These are phyloP conservation scores for Plantago ovata DNA, from an alignment of 257 asterid species.

Conservation along the genomic window DNA sequence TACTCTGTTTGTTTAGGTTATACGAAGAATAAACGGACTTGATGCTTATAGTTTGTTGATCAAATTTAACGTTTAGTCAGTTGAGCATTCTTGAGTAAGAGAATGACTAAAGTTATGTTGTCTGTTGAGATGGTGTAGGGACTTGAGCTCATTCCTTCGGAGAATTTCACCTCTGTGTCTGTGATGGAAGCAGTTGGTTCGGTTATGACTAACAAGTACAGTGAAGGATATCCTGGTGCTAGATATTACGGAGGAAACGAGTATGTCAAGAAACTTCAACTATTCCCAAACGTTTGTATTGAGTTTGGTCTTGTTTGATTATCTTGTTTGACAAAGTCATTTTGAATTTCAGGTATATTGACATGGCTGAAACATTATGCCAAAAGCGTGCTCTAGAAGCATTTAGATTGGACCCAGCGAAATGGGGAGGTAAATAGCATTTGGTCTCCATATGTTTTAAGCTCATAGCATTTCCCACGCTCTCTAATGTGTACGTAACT, in stretches of 20 bases:
- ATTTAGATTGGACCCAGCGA: constrained; percentile 81
- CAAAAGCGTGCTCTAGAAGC: constrained; percentile 87
- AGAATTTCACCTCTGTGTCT: constrained; percentile 62
- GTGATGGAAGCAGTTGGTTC: constrained; percentile 98
- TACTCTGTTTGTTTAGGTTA: not conserved
- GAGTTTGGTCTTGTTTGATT: not conserved
- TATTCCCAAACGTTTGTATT: no score
- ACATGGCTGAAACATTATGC: constrained; percentile 88
- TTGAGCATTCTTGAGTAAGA: not conserved
- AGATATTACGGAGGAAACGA: constrained; percentile 95
- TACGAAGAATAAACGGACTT: not conserved
- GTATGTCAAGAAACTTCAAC: constrained; percentile 29
- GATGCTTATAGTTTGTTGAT: not conserved
- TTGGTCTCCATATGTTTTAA: not conserved
- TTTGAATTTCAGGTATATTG: constrained; percentile 54
- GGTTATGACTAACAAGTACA: constrained; percentile 89
- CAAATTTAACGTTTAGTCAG: not conserved
- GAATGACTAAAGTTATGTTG: not conserved
- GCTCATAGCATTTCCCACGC: no score
- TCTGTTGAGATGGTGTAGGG: constrained; percentile 40
- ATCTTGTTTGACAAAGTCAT: constrained; percentile 1
- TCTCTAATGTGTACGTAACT: no score
- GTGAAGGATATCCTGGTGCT: constrained; percentile 96
- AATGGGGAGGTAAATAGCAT: constrained; percentile 79
- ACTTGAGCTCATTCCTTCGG: constrained; percentile 80